Conservation (phyloP, 805 yeast species). For the Zygoascus tannicola region DNA sequence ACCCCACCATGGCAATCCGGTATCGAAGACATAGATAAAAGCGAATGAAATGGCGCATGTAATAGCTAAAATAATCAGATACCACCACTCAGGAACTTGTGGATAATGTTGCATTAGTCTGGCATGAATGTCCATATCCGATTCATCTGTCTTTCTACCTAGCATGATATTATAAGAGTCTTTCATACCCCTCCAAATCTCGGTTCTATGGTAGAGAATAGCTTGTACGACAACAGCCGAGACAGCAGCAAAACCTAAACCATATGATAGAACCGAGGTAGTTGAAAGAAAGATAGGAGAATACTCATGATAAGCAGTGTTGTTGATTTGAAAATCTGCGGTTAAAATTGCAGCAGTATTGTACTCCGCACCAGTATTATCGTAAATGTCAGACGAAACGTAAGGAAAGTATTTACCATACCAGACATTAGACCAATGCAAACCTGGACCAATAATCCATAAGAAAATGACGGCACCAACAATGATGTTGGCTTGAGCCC, state of each 20-base stretch:
- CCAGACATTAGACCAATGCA: constrained; percentile 48
- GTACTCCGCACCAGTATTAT: constrained; percentile 42
- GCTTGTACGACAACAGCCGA: constrained; percentile 45
- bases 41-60: constrained; percentile 38
- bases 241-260: constrained; percentile 46
- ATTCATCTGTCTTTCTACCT: constrained; percentile 8
- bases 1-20: constrained; percentile 42
- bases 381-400: constrained; percentile 43
- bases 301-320: constrained; percentile 7
- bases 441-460: constrained; percentile 36
- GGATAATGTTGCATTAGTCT: constrained; percentile 39
- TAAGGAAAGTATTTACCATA: constrained; percentile 55
- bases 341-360: constrained; percentile 38
- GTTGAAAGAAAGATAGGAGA: constrained; percentile 13
- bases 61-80: constrained; percentile 33
- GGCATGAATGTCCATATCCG: constrained; percentile 9
- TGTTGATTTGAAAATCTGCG: constrained; percentile 3
- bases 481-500: constrained; percentile 10
- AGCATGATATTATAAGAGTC: constrained; percentile 7
- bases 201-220: constrained; percentile 13
- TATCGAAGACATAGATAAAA: constrained; percentile 37
- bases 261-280: constrained; percentile 32
- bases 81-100: constrained; percentile 50
- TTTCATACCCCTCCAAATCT: constrained; percentile 14
- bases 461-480: constrained; percentile 34